Percentiles rank a stretch among this genome's conserved stretches.
These are phyloP conservation scores for Pichia exigua DNA, from an alignment of 805 yeast genomes.

Conservation along the genomic window DNA sequence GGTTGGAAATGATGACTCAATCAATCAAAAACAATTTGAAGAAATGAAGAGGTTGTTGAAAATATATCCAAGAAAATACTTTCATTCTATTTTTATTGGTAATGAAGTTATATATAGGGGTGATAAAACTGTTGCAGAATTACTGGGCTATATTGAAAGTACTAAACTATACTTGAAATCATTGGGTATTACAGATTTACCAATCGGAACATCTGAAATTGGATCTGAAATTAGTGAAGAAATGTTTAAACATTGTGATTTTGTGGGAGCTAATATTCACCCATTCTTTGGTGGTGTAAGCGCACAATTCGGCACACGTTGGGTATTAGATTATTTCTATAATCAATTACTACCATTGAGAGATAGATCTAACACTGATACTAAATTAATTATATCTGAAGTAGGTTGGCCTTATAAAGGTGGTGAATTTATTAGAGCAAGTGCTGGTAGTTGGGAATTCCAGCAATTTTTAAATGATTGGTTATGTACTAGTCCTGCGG, in stretches of 20 bases:
- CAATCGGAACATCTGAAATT: slow-evolving; percentile 57
- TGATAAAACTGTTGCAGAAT: slow-evolving; percentile 33
- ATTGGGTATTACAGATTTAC: slow-evolving; percentile 32
- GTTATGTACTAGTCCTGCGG: slow-evolving; percentile 38
- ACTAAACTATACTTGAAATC: slow-evolving; percentile 32
- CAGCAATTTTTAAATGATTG: slow-evolving; percentile 44
- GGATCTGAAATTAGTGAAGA: slow-evolving; percentile 38
- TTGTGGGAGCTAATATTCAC: slow-evolving; percentile 56
- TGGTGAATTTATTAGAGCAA: slow-evolving; percentile 38
- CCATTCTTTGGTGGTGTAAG: slow-evolving; percentile 59
- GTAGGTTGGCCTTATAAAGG: slow-evolving; percentile 71
- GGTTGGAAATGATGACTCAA: slow-evolving; percentile 41
- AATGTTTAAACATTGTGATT: slow-evolving; percentile 39
- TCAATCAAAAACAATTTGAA: slow-evolving; percentile 39
- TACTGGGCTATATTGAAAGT: slow-evolving; percentile 36
- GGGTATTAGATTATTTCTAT: slow-evolving; percentile 44
- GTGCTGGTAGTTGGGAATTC: slow-evolving; percentile 38
- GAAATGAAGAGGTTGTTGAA: slow-evolving; percentile 36
- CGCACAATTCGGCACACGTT: slow-evolving; percentile 39
- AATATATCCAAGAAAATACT: slow-evolving; percentile 36
- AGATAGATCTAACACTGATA: slow-evolving; percentile 15
- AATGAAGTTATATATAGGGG: slow-evolving; percentile 54
- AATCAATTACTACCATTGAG: slow-evolving; percentile 36
- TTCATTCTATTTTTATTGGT: slow-evolving; percentile 51
- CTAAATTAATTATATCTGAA: slow-evolving; percentile 44